Percentiles rank a stretch among this genome's conserved stretches.
phyloP scores from a whole-genome alignment of 768 basidiomycete genomes.

The Saitozyma podzolica region DNA sequence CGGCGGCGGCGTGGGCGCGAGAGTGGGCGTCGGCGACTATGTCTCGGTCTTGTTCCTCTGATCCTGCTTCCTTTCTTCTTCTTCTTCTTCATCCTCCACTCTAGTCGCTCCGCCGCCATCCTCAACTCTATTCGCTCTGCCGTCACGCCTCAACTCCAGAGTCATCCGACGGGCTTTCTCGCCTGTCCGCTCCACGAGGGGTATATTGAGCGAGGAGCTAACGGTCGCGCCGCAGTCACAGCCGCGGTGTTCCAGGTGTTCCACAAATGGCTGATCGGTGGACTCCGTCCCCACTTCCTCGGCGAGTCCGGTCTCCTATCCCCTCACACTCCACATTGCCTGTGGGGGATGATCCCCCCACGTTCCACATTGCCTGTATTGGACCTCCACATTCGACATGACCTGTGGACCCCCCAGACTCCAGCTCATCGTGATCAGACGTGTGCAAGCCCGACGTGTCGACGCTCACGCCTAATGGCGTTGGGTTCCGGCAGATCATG shows the following conservation, averaged over 20 bases:
- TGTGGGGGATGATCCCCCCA: background rate
- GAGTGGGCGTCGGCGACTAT: constrained; percentile 4
- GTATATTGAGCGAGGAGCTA: background rate
- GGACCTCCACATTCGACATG: constrained; percentile 39
- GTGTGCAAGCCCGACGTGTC: constrained; percentile 59
- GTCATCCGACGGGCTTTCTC: too few relatives aligned
- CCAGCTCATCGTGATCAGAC: constrained; percentile 55
- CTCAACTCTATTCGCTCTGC: too few relatives aligned
- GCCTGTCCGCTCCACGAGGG: too few relatives aligned
- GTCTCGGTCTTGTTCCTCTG: too few relatives aligned
- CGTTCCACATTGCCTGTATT: background rate
- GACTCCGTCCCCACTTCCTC: constrained; percentile 25
- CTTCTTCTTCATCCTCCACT: background rate
- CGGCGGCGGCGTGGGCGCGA: background rate
- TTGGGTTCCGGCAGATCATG: constrained; percentile 59
- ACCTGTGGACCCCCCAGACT: constrained; percentile 50
- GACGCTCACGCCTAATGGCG: constrained; percentile 51
- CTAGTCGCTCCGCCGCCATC: too few relatives aligned
- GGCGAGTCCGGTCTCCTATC: constrained; percentile 17
- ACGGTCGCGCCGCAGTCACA: constrained; percentile 34
- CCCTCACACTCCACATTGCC: too few relatives aligned
- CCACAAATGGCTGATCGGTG: constrained; percentile 60
- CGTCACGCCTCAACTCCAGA: too few relatives aligned
- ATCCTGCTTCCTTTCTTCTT: too few relatives aligned
- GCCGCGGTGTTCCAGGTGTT: constrained; percentile 60